Base-by-base conservation (phyloP, 768 basidiomycete species). In the Tubosaeta brunneosetosa region DNA sequence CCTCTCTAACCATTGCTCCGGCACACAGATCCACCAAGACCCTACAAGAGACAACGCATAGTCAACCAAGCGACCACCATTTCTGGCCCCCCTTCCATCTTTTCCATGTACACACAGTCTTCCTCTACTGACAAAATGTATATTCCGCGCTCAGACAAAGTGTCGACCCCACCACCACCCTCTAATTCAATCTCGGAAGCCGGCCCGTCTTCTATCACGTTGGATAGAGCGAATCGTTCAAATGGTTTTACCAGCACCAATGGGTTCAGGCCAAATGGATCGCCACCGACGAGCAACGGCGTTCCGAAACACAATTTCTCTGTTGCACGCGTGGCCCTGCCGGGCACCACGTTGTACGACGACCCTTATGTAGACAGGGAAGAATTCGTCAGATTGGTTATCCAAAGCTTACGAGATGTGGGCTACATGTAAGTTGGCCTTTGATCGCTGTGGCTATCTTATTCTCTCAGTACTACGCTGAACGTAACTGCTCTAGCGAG, bases 371-470 rank as follows among this genome's bases (percentile, higher is more conserved):
- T 95, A 44, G 83, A 93, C 72, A 78, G 92, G 58, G 90, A 95
- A 72, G 94, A 97, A 69, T 94, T 91, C 66, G 84, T 95, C 46
- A 77, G 94, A 61, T 73, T 97, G 43, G 84, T 93, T 49, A 79
- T 97, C 55, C 94, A 97, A 68, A 91, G 86, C 60, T 70, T 97
- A 58, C 78, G 88, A 62, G 94, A 97, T 69, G 86, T 94, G 46
- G 94, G 94, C 41, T 86, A 86, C 56, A 73, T 74, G 83, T 86
- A 60, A 68, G 83, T 74, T 34, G 2, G 4, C 6, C 17, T 53
- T 41, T 27, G 41, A 48, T 47, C 42, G 29, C 47, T 26, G 40
- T 51, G 46, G 44, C 60, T 55, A n/a, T 41, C 50, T 62, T 27
- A 17, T 47, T 47, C 29, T 33, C 29, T 46, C 43, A 17, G 26